Base-by-base conservation (phyloP, 331 rosid species). In the Erythrophleum ivorense region DNA sequence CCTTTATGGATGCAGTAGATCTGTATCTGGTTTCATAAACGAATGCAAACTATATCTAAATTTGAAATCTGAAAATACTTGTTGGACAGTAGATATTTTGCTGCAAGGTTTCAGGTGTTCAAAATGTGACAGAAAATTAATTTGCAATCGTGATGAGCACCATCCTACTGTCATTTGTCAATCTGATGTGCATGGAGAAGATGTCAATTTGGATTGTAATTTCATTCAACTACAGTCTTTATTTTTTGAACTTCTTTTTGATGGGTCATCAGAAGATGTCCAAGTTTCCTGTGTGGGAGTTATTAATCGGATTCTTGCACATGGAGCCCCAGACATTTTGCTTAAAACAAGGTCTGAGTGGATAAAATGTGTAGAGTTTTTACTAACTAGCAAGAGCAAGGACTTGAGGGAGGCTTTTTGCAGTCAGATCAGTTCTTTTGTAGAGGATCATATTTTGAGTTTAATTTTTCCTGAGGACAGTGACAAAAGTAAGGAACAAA, bases 61-160 rank as follows among this genome's bases (percentile, higher is more conserved):
- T 72, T 43, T 71, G 58, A 88, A 83, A 33, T 81, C 48, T 80
- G 92, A 88, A 77, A 84, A 83, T 80, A 75, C 64, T 2, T 52
- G 86, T 85, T 90, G 68, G 87, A 85, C 91, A 14, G 81, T 78
- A 36, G 98, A 93, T 76, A 59, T 71, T 86, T 76, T 93, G 77
- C 84, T 87, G 85, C 96, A 88, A 86, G 94, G 96, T 64, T 91
- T 95, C 88, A 87, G 87, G 90, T 95, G 99, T 91, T 91, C 97
- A 38, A 91, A 91, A 85, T 95, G 99, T 75, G 96, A 93, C 75
- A 78, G 49, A 81, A 86, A 73, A 63, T 68, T 84, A 71, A 82
- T 64, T 69, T 74, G 68, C 77, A 85, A 82, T 76, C 75, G 49
- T n/a, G 81, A 81, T 50, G 78, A 65, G 68, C 66, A 78, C 63